A percentile compares a stretch with the other conserved stretches of the same genome.
These are phyloP conservation scores for Phytopythium oedochilum DNA, from an alignment of 352 stramenopile genomes.

Conservation along the genomic window DNA sequence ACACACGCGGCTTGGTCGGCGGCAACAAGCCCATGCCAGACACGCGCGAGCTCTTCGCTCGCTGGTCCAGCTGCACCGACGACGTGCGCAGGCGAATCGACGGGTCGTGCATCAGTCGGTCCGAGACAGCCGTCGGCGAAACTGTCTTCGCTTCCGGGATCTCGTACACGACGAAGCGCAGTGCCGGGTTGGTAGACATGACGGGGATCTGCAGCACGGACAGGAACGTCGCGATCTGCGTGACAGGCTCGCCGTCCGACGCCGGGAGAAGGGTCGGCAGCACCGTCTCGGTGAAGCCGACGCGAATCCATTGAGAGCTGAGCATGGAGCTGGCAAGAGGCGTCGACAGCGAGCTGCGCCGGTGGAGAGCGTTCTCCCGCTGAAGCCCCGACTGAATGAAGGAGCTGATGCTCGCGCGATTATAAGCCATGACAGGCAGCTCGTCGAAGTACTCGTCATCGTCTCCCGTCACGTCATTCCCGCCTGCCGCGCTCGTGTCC, in stretches of 20 bases:
- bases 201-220: conserved; percentile 76
- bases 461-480: conserved; percentile 48
- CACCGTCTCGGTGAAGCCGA: conserved; percentile 77
- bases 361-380: conserved; percentile 53
- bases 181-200: conserved; percentile 50
- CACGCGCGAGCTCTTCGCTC: conserved; percentile 42
- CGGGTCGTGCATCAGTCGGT: conserved; percentile 7
- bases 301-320: conserved; percentile 50
- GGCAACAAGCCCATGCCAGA: conserved; percentile 57
- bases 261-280: conserved; percentile 49
- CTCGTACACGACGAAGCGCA: conserved; percentile 83
- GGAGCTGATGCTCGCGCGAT: conserved; percentile 65
- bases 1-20: conserved; percentile 56
- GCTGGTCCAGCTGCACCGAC: conserved; percentile 52
- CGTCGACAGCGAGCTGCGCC: conserved; percentile 44
- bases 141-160: conserved; percentile 38
- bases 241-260: conserved; percentile 18
- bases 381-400: conserved; percentile 71
- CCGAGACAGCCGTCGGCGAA: conserved; percentile 11
- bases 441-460: conserved; percentile 34
- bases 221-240: conserved; percentile 68
- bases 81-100: conserved; percentile 31
- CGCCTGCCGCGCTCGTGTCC: conserved; percentile 30
- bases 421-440: conserved; percentile 33
- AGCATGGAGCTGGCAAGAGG: conserved; percentile 23